phyloP scores from a whole-genome alignment of 345 rosid genomes.

The Stellera chamaejasme region DNA sequence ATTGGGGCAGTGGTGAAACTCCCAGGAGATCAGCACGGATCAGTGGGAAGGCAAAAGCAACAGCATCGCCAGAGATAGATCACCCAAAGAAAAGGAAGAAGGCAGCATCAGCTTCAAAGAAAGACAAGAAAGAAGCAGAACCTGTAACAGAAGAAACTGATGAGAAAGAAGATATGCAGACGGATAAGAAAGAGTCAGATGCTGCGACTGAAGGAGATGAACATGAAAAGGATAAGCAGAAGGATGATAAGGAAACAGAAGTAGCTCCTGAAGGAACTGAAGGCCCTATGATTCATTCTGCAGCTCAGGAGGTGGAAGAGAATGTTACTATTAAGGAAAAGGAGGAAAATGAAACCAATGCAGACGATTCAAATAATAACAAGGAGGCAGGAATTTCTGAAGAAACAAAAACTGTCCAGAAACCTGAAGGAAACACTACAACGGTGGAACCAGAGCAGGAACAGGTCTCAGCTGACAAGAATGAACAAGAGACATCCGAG shows the following conservation, averaged over 20 bases:
- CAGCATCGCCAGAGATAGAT: constrained; percentile 29
- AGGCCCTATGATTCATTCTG: constrained; percentile 19
- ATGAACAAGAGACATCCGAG: constrained; percentile 24
- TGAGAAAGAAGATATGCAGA: constrained; percentile 26
- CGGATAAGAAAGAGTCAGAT: constrained; percentile 32
- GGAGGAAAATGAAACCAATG: constrained; percentile 17
- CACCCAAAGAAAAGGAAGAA: constrained; percentile 46
- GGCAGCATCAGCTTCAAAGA: constrained; percentile 39
- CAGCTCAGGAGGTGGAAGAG: constrained; percentile 23
- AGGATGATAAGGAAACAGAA: not conserved
- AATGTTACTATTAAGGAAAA: constrained; percentile 16
- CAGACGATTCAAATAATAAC: constrained; percentile 11
- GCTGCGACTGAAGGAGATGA: constrained; percentile 23
- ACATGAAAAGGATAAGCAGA: constrained; percentile 25
- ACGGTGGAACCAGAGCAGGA: constrained; percentile 18
- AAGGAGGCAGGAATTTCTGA: constrained; percentile 9
- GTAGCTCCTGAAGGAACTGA: constrained; percentile 21
- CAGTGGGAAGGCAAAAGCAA: constrained; percentile 43
- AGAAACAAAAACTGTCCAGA: constrained; percentile 18
- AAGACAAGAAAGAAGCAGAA: constrained; percentile 37
- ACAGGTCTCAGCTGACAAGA: constrained; percentile 14
- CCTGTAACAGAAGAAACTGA: constrained; percentile 23
- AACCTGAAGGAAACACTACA: constrained; percentile 15
- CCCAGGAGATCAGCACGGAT: constrained; percentile 71
- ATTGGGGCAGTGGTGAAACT: constrained; percentile 66